Base-by-base conservation (phyloP, 2,329 filamentous ascomycete species). In the Apiospora phragmitis region DNA sequence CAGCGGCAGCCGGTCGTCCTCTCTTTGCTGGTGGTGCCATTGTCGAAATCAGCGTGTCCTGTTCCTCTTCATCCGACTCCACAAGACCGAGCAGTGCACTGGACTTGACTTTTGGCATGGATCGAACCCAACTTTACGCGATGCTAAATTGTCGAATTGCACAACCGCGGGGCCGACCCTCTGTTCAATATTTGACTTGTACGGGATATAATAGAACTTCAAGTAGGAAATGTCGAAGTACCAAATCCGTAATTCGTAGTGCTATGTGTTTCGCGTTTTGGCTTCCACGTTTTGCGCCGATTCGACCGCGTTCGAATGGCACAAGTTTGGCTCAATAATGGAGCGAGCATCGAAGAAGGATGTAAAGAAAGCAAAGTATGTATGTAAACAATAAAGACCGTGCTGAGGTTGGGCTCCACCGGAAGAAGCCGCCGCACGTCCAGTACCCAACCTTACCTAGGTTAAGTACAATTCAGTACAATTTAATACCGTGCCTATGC, bases 1-100 rank as follows among this genome's bases (percentile, higher is more conserved):
- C 38, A 26, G 65, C 80, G 69, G 78, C 77, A 1, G 80, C 79
- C 21, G 83, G 81, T 59, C 83, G 80, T 62, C 83, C 83, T 69
- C 87, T 88, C 73, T 87, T 90, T 29, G 79, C 79, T 11, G 82
- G 79, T 32, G 83, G 79, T 32, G 83, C 79, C 83, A 85, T 85
- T 49, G 42, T 71, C 14, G 62, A 41, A 35, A 26, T 24, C 47
- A 24, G 35, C 62, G 62, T 29, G 62, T 24, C 41, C 41, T 65
- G 41, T 26, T 14, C 73, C 65, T 78, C 76, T 29, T 76, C 72
- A 69, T 76, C 75, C 21, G 74, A 76, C 42, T 75, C 75, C 68
- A 77, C 74, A 65, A 75, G 71, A 16, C 72, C 69, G 26, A 74
- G 70, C 35, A 76, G 47, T 70, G 75, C 70, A 42, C 71, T 71